Percentiles rank a stretch among this genome's conserved stretches.
Evolutionary conservation across 169 alveolate species (phyloP).

Genomic region (Plasmodium reichenowi): DNA sequence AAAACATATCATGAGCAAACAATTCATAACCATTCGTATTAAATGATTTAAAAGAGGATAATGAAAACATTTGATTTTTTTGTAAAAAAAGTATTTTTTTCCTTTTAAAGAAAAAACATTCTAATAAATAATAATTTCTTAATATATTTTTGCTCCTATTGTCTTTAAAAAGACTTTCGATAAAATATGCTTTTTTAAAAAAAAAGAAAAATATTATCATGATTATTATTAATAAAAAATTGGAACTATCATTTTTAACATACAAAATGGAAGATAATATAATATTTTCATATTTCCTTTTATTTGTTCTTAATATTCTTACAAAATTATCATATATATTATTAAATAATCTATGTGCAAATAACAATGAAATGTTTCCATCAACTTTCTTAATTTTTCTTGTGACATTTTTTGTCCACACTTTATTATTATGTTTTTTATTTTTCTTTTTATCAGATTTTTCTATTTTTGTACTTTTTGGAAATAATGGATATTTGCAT

Average conservation of each 20-base stretch:
- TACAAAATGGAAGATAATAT: slow-evolving; percentile 13
- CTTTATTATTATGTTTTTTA: no score
- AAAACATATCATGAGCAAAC: slow-evolving; percentile 15
- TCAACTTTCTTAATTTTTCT: no score
- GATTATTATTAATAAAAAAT: slow-evolving; percentile 19
- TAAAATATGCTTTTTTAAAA: slow-evolving; percentile 43
- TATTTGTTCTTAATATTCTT: background rate
- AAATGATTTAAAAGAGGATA: slow-evolving; percentile 20
- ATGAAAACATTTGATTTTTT: slow-evolving; percentile 24
- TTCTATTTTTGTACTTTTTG: background rate
- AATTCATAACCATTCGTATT: slow-evolving; percentile 24
- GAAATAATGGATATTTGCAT: background rate
- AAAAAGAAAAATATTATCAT: slow-evolving; percentile 29
- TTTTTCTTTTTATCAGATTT: background rate
- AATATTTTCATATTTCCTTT: slow-evolving; percentile 11
- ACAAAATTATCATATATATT: slow-evolving; percentile 6
- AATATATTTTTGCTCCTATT: background rate
- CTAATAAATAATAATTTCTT: slow-evolving; percentile 15
- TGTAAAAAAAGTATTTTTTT: background rate
- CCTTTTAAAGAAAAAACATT: slow-evolving; percentile 47
- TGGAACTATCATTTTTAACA: background rate
- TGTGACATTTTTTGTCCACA: no score
- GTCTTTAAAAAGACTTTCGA: slow-evolving; percentile 10
- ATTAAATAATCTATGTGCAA: background rate
- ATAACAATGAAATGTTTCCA: background rate